Base-by-base conservation (phyloP, 768 basidiomycete genomes). In the Nidularia sp. region DNA sequence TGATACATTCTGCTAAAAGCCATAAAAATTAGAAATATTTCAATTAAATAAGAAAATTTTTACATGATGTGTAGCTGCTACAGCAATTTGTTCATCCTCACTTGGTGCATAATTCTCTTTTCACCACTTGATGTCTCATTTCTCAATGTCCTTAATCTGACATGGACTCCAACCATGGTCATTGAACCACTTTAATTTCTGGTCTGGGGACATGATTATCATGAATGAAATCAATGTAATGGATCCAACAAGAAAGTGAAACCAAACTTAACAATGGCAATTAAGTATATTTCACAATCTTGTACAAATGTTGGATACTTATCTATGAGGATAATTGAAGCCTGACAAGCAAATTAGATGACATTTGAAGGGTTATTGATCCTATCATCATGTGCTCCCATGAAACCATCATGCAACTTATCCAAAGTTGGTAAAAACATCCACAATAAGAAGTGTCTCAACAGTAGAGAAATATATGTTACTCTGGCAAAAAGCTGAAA, bases 201-300 rank as follows among this genome's bases (percentile, higher is more conserved):
- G 51, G 29, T 64, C 51, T 0, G 63, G 64, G 29, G 1, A 39
- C 36, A 39, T 39, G n/a, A 39, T n/a, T 39, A 39, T 9, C n/a
- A 39, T n/a, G n/a, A 39, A 39, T 39, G n/a, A 39, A 39, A 39
- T 39, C 36, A 9, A n/a, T 39, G 8, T 39, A 9, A 9, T 9
- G 8, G n/a, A 39, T 39, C 36, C 36, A 39, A 39, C 18, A 18
- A 18, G 18, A 18, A 18, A 18, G 18, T 18, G 18, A n/a, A 39
- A 39, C n/a, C n/a, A n/a, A n/a, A 39, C 36, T 8, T 39, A 39
- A 8, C 36, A 39, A 39, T n/a, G n/a, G 36, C 36, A 39, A 39
- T 2, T 9, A 39, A n/a, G n/a, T 39, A 39, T 9, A 39, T 39
- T n/a, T 18, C 18, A 18, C 18, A 18, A 18, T 18, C 18, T 18